phyloP scores from a whole-genome alignment of 768 basidiomycete species.

The Amanita fuliginea region DNA sequence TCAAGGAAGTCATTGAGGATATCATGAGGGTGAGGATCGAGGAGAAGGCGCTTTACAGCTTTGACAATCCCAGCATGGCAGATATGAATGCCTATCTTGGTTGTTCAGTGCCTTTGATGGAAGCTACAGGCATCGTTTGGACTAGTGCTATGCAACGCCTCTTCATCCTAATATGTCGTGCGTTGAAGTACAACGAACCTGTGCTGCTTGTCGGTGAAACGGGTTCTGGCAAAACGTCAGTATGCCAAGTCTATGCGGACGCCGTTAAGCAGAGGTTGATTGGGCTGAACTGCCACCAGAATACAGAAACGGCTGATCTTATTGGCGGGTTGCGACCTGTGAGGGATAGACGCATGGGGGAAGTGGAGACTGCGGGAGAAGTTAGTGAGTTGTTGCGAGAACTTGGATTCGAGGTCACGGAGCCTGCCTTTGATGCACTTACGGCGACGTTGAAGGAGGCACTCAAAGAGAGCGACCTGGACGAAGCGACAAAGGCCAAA shows the following conservation, averaged over 20 bases:
- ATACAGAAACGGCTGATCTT: conserved; percentile 95
- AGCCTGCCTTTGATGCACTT: conserved; percentile 18
- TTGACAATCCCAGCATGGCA: conserved; percentile 24
- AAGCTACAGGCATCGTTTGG: conserved; percentile 63
- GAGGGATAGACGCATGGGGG: conserved; percentile 54
- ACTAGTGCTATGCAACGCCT: conserved; percentile 88
- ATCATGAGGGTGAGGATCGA: conserved; percentile 84
- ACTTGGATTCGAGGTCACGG: conserved; percentile 22
- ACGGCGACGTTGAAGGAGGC: conserved; percentile 15
- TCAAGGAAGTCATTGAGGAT: conserved; percentile 87
- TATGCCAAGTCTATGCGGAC: conserved; percentile 83
- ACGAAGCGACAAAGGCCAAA: conserved; percentile 17
- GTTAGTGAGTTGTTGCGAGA: conserved; percentile 28
- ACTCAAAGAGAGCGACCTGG: conserved; percentile 18
- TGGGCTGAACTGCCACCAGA: conserved; percentile 91
- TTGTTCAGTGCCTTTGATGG: conserved; percentile 31
- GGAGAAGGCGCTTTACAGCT: conserved; percentile 55
- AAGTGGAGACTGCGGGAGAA: conserved; percentile 38
- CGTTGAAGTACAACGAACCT: conserved; percentile 85
- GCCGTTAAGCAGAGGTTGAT: conserved; percentile 49
- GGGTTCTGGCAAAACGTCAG: conserved; percentile 94
- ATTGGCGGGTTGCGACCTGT: conserved; percentile 89
- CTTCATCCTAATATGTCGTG: conserved; percentile 75
- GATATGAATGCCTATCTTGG: conserved; percentile 42
- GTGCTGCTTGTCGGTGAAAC: conserved; percentile 95